phyloP scores from a whole-genome alignment of 768 basidiomycete species.

The Agrocybe pediades region DNA sequence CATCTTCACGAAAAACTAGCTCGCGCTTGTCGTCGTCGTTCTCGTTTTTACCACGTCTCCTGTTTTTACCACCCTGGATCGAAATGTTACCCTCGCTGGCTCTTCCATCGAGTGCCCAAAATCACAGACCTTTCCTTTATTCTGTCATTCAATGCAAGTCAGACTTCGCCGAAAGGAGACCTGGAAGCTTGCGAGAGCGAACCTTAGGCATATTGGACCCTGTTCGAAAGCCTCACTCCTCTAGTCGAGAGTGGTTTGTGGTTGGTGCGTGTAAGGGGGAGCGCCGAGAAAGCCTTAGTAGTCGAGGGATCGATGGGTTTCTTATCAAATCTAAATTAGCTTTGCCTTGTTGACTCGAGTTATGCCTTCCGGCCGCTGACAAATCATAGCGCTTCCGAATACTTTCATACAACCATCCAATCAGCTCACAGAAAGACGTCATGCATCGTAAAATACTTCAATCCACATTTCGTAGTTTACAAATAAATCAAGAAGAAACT shows the following conservation, averaged over 20 bases:
- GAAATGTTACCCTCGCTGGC: not conserved
- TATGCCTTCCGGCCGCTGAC: conserved; percentile 10
- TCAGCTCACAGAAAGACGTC: too few relatives aligned
- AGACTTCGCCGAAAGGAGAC: not conserved
- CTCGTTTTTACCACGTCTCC: conserved; percentile 99
- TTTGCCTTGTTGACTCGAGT: conserved; percentile 13
- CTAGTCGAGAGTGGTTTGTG: too few relatives aligned
- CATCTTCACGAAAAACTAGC: conserved; percentile 97
- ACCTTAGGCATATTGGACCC: conserved; percentile 11
- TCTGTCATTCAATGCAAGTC: conserved; percentile 4
- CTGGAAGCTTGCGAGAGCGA: not conserved
- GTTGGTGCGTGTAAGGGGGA: not conserved
- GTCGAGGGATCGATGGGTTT: conserved; percentile 13
- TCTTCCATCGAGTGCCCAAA: not conserved
- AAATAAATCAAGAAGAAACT: too few relatives aligned
- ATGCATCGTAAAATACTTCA: not conserved
- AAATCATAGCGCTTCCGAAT: not conserved
- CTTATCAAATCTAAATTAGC: conserved; percentile 15
- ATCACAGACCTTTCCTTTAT: conserved; percentile 16
- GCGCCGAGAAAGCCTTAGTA: not conserved
- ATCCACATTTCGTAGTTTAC: too few relatives aligned
- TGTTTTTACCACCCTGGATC: conserved; percentile 93
- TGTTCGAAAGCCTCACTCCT: not conserved
- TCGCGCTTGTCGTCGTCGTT: conserved; percentile 99
- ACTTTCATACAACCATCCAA: not conserved